phyloP scores from a whole-genome alignment of 257 asterid genomes.

The Solanum lycopersicoides region DNA sequence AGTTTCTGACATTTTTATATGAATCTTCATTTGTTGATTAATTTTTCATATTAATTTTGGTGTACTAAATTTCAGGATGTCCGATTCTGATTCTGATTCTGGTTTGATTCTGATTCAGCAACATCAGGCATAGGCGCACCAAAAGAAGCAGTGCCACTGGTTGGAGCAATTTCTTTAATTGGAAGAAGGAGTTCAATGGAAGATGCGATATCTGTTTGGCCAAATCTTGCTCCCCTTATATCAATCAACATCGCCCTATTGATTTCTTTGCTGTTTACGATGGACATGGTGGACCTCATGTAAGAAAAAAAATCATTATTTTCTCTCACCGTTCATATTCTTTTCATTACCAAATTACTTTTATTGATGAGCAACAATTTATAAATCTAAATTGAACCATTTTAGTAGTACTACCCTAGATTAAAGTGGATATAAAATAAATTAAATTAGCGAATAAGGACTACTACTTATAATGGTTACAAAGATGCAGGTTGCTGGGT shows the following conservation, averaged over 20 bases:
- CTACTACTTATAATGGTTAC: too few species aligned
- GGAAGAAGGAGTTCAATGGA: conserved; percentile 13
- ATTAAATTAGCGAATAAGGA: too few species aligned
- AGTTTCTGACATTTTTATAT: not conserved
- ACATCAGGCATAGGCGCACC: not conserved
- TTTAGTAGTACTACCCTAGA: not conserved
- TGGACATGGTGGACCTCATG: conserved; percentile 17
- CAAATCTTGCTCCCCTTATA: not conserved
- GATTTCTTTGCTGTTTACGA: conserved; percentile 13
- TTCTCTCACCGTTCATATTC: not conserved
- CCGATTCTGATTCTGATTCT: not conserved
- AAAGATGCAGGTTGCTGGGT: not conserved
- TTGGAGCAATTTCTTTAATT: not conserved
- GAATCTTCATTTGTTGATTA: not conserved
- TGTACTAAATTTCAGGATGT: not conserved
- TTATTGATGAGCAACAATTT: not conserved
- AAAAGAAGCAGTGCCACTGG: not conserved
- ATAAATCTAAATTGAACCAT: not conserved
- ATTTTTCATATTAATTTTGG: not conserved
- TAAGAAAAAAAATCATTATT: not conserved
- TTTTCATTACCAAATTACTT: not conserved
- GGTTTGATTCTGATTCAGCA: not conserved
- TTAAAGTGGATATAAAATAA: too few species aligned
- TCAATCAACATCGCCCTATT: not conserved
- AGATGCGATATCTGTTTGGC: not conserved